A percentile compares a stretch with the other conserved stretches of the same genome.
Conservation (phyloP, 2,329 filamentous ascomycete genomes). For the Corynespora cassiicola region DNA sequence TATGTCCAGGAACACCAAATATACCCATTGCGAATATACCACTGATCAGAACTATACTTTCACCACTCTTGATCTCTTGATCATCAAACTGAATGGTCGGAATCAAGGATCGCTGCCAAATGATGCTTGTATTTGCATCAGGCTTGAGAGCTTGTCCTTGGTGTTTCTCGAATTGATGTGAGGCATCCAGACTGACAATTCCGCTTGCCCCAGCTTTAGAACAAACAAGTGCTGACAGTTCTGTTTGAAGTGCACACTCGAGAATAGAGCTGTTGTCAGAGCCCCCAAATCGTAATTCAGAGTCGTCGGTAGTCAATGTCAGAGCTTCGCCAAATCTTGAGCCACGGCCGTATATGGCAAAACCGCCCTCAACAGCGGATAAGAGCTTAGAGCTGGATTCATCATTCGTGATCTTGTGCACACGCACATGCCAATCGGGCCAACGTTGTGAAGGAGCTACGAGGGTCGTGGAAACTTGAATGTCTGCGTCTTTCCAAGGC, state of each 20-base stretch:
- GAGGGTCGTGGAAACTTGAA: conserved; percentile 28
- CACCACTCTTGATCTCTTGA: no score
- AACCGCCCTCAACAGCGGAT: conserved; percentile 30
- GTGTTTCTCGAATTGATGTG: not conserved
- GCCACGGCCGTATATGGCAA: conserved; percentile 36
- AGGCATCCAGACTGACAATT: no score
- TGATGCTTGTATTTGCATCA: conserved; percentile 43
- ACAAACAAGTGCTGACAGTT: conserved; percentile 20
- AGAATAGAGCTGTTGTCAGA: no score
- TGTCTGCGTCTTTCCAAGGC: conserved; percentile 35
- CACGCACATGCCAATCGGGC: conserved; percentile 38
- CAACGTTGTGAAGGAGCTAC: conserved; percentile 30
- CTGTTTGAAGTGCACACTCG: conserved; percentile 24
- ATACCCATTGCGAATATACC: no score
- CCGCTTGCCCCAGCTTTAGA: conserved; percentile 38
- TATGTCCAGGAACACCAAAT: no score
- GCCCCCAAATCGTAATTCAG: no score
- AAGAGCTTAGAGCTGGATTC: conserved; percentile 4
- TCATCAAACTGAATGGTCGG: conserved; percentile 26
- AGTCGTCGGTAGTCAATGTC: conserved; percentile 3
- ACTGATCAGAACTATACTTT: no score
- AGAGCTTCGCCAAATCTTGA: conserved; percentile 24
- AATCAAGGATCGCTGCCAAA: conserved; percentile 42
- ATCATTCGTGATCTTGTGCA: conserved; percentile 24
- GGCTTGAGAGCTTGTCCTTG: conserved; percentile 32